Percentiles rank a stretch among this genome's conserved stretches.
phyloP scores from a whole-genome alignment of 2,329 filamentous ascomycete species.

The Xenosphaeropsis pyriputrescens region DNA sequence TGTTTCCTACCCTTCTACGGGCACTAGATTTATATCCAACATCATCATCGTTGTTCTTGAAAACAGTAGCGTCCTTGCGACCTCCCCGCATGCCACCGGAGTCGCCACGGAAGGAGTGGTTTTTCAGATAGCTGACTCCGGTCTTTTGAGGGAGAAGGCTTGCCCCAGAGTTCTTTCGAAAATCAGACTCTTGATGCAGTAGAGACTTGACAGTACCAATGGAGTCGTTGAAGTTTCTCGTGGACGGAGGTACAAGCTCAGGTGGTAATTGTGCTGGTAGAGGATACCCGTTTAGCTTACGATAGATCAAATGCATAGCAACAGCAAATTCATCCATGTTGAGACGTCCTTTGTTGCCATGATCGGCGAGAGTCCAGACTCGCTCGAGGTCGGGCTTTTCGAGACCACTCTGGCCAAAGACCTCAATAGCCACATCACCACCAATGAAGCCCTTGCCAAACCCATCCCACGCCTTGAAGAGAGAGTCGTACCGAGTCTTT shows the following conservation, averaged over 20 bases:
- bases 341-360: constrained; percentile 83
- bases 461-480: constrained; percentile 95
- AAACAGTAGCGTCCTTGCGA: constrained; percentile 91
- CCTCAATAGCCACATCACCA: constrained; percentile 87
- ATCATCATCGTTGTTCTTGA: constrained; percentile 89
- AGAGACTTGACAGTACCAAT: constrained; percentile 87
- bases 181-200: constrained; percentile 78
- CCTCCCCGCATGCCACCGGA: constrained; percentile 39
- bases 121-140: constrained; percentile 96
- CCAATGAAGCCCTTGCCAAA: constrained; percentile 84
- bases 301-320: constrained; percentile 97
- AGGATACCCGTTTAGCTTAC: constrained; percentile 91
- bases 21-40: constrained; percentile 90
- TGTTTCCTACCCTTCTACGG: constrained; percentile 64
- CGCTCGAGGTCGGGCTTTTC: constrained; percentile 82
- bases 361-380: constrained; percentile 89
- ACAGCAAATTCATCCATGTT: constrained; percentile 97
- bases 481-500: constrained; percentile 88
- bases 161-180: constrained; percentile 77
- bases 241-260: constrained; percentile 88
- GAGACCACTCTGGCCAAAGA: constrained; percentile 89
- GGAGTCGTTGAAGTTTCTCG: constrained; percentile 81
- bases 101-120: constrained; percentile 70
- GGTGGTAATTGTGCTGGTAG: constrained; percentile 76
- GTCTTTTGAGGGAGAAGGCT: constrained; percentile 88